Evolutionary conservation across 2,329 filamentous ascomycete species (phyloP), one percentile per base, ranked within the genome.

Genomic region (Colletotrichum tanaceti): DNA sequence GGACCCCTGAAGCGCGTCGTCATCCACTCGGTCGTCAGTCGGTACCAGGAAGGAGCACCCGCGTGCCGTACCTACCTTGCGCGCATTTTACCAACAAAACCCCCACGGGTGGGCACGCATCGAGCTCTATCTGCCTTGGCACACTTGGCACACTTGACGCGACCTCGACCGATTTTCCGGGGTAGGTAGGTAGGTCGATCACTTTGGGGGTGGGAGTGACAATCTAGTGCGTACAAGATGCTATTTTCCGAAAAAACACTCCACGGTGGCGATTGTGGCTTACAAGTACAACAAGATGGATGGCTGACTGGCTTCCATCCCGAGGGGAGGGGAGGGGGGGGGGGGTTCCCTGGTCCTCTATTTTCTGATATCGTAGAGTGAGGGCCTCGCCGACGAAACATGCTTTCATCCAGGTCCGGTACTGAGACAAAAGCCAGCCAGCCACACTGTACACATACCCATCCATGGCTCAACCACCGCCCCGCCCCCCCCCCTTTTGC

Each of bases 51-150:
- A n/a, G n/a, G n/a, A n/a, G 16, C 14, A 18, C 13, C 16, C 4
- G 16, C 16, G 11, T n/a, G 5, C 16, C 28, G 28, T 32, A 16
- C 47, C 24, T n/a, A n/a, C n/a, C n/a, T n/a, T n/a, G 14, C 16
- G 47, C 47, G 24, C 28, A 9, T 32, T 32, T 7, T 7, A 32
- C 28, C 28, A 9, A 32, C 28, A 9, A 32, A 32, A 9, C n/a
- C 24, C 18, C 18, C n/a, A n/a, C 49, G 13, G 35, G 28, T 11
- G 11, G 16, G 18, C 20, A 5, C 18, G 28, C 22, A n/a, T n/a
- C 28, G 13, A n/a, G 49, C 49, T 52, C 49, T 35, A 52, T 52
- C 28, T 35, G 11, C 10, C 49, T 35, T 52, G 49, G 28, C 49
- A n/a, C n/a, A 20, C 49, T 52, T 35, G 49, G 28, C 49, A 20